Percentiles rank a stretch among this genome's conserved stretches.
Evolutionary conservation across 2,329 filamentous ascomycete genomes (phyloP).

Genomic region (Ceratocystis cubensis): DNA sequence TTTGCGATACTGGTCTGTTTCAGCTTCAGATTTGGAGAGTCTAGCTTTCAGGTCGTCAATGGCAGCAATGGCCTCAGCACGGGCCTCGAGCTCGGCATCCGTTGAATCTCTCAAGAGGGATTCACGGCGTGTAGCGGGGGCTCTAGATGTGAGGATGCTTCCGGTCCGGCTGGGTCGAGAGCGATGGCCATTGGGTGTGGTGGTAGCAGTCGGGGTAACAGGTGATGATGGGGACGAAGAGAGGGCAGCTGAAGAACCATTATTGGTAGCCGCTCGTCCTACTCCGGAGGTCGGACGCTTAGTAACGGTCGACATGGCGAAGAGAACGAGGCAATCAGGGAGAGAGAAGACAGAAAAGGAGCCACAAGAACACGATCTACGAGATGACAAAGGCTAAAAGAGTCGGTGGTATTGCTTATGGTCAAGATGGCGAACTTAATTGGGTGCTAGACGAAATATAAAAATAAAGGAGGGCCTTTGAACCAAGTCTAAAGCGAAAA

Average conservation of each 20-base stretch:
- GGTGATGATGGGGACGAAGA: slow-evolving; percentile 29
- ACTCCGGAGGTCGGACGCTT: slow-evolving; percentile 20
- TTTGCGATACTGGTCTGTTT: slow-evolving; percentile 68
- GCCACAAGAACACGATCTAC: not conserved
- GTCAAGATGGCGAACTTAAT: not conserved
- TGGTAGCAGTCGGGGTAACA: slow-evolving; percentile 24
- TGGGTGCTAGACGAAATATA: not conserved
- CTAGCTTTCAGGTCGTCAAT: slow-evolving; percentile 77
- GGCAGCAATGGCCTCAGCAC: slow-evolving; percentile 64
- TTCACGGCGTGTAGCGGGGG: slow-evolving; percentile 50
- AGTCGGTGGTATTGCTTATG: not conserved
- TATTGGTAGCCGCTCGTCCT: slow-evolving; percentile 17
- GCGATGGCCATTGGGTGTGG: slow-evolving; percentile 33
- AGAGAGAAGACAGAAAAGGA: not conserved
- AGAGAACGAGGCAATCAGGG: not conserved
- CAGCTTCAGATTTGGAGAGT: slow-evolving; percentile 64
- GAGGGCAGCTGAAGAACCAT: slow-evolving; percentile 35
- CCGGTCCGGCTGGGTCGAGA: slow-evolving; percentile 47
- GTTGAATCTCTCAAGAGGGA: slow-evolving; percentile 33
- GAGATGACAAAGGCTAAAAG: no score
- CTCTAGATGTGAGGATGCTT: slow-evolving; percentile 61
- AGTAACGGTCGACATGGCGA: slow-evolving; percentile 19
- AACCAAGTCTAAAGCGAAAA: not conserved
- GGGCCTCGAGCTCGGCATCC: slow-evolving; percentile 54
- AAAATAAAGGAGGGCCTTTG: not conserved